Evolutionary conservation across 176 grass and related monocot genomes (phyloP), one percentile per base, ranked within the genome.

Genomic region (Aechmea fasciata): DNA sequence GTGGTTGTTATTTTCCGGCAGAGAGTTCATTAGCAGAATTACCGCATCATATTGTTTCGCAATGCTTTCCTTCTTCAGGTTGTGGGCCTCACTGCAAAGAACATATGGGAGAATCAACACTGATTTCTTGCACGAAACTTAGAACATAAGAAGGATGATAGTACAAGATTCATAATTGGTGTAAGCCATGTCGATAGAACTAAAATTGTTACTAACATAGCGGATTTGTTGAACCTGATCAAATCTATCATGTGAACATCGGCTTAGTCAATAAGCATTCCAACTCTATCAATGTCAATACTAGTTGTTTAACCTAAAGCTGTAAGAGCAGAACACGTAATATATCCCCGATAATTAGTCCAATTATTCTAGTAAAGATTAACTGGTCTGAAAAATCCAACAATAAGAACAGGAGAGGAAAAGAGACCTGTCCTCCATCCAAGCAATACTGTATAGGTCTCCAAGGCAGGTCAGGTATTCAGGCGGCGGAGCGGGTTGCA

Each of bases 401-500:
- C 12, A 25, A 65, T 14, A 66, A 66, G 33, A 11, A 33, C 14
- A 47, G 25, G 13, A 65, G 54, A 59, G 14, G 18, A 8, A 20
- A 59, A 13, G 11, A 49, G 75, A 96, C 93, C 93, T 96, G 51
- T 96, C 93, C 79, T 96, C 93, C 88, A 96, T 89, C 93, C 93
- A 96, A 78, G 93, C 66, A 76, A 96, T 76, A 69, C 93, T 96
- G 71, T 96, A 96, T 73, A 90, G 29, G 63, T 96, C 93, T 49
- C 93, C 93, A 52, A 96, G 80, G 65, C 93, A 96, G 28, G 88
- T 92, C 19, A 69, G 71, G 80, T 79, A 96, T 57, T 85, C 88
- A 23, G 78, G 25, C 64, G 92, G 92, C 5, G 92, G 88, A 13
- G 92, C 17, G 26, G 83, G 71, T 13, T 85, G 33, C 79, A 68